These are phyloP conservation scores for Trapa incisa DNA, from an alignment of 345 rosid species.

Conservation along the genomic window DNA sequence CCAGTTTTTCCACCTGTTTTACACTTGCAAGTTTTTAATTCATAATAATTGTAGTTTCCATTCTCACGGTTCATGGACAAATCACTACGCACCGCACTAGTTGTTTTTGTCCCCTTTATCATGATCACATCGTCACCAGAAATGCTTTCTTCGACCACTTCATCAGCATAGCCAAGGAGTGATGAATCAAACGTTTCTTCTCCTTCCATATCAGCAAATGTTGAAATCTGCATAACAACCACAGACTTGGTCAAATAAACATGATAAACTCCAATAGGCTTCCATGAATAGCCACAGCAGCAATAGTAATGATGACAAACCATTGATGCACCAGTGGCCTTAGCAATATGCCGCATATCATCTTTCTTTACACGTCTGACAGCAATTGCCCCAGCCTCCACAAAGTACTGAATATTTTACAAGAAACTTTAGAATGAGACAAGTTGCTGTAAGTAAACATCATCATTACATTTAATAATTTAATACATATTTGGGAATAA, in stretches of 20 bases:
- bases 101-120: conserved; percentile 83
- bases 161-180: conserved; percentile 70
- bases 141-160: conserved; percentile 89
- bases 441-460: background rate
- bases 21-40: background rate
- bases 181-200: conserved; percentile 91
- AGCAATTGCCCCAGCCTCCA: conserved; percentile 96
- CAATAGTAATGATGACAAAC: conserved; percentile 15
- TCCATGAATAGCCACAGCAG: background rate
- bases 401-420: conserved; percentile 59
- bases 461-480: background rate
- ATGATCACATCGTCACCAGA: conserved; percentile 87
- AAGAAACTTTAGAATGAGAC: conserved; percentile 4
- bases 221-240: conserved; percentile 51
- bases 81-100: conserved; percentile 52
- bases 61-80: background rate
- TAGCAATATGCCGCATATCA: conserved; percentile 96
- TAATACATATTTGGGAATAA: too few relatives aligned
- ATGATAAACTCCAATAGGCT: background rate
- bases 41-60: background rate
- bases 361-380: conserved; percentile 92
- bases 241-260: background rate
- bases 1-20: background rate
- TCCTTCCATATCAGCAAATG: conserved; percentile 99
- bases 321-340: conserved; percentile 97